Conservation (phyloP, 495 filamentous ascomycete genomes). For the Xylona heveae region DNA sequence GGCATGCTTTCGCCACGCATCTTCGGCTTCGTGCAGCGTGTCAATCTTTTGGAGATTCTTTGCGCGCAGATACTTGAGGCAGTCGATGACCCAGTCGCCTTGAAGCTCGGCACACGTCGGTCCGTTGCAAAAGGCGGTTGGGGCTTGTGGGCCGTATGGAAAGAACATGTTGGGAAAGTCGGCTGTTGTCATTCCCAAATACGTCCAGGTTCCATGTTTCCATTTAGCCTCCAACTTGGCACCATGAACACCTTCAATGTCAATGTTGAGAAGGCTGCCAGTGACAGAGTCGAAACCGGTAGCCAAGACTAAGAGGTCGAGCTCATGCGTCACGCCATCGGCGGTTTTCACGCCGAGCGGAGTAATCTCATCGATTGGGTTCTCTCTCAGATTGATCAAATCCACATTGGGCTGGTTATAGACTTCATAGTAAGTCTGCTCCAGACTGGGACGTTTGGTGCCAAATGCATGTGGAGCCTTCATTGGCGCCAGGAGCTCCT, state of each 20-base stretch:
- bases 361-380: slow-evolving; percentile 19
- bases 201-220: slow-evolving; percentile 21
- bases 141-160: slow-evolving; percentile 28
- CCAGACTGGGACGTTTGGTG: slow-evolving; percentile 25
- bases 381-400: slow-evolving; percentile 24
- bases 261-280: slow-evolving; percentile 27
- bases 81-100: slow-evolving; percentile 28
- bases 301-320: slow-evolving; percentile 30
- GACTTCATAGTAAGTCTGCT: slow-evolving; percentile 29
- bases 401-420: slow-evolving; percentile 26
- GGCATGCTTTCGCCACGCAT: slow-evolving; percentile 22
- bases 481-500: slow-evolving; percentile 26
- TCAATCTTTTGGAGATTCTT: slow-evolving; percentile 21
- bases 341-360: slow-evolving; percentile 20
- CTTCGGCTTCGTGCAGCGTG: slow-evolving; percentile 21
- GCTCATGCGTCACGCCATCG: slow-evolving; percentile 21
- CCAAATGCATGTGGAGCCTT: slow-evolving; percentile 25
- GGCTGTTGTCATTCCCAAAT: slow-evolving; percentile 24
- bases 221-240: slow-evolving; percentile 24
- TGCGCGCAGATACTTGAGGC: slow-evolving; percentile 19
- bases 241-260: slow-evolving; percentile 22
- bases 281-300: slow-evolving; percentile 34
- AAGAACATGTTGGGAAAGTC: slow-evolving; percentile 34
- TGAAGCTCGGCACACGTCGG: slow-evolving; percentile 26
- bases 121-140: slow-evolving; percentile 26